Evolutionary conservation across 2,329 filamentous ascomycete genomes (phyloP).

Genomic region (Coniochaeta sp.): DNA sequence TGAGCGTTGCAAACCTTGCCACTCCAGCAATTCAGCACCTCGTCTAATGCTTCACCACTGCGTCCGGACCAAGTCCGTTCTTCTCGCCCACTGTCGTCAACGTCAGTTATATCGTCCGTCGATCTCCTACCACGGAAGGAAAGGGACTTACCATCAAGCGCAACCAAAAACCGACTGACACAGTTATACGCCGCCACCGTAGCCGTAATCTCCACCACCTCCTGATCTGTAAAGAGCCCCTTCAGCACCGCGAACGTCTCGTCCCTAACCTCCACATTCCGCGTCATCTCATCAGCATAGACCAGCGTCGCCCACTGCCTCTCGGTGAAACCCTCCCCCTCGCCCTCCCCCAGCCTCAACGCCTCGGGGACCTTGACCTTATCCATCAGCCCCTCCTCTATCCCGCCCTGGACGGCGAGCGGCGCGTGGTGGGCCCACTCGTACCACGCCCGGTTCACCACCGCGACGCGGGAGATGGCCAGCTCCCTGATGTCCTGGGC

Average conservation of each 20-base stretch:
- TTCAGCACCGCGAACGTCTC: constrained; percentile 58
- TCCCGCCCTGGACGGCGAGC: constrained; percentile 50
- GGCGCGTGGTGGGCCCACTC: constrained; percentile 79
- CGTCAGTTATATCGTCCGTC: too few species aligned
- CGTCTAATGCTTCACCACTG: constrained; percentile 22
- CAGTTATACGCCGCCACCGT: constrained; percentile 79
- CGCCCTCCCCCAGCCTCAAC: constrained; percentile 18
- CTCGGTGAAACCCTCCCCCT: constrained; percentile 36
- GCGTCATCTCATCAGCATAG: constrained; percentile 81
- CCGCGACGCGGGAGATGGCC: constrained; percentile 73
- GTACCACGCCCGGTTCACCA: constrained; percentile 75
- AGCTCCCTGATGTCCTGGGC: constrained; percentile 60
- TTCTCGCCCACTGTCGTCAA: constrained; percentile 46
- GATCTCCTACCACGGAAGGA: too few species aligned
- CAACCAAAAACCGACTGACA: constrained; percentile 76
- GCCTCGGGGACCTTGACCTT: constrained; percentile 27
- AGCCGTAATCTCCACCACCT: constrained; percentile 74
- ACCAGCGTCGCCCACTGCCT: constrained; percentile 61
- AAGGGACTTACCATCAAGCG: constrained; percentile 58
- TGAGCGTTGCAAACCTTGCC: neutral
- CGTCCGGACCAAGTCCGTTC: constrained; percentile 43
- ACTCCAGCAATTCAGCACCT: neutral
- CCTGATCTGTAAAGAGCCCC: constrained; percentile 55
- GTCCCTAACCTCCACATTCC: constrained; percentile 61
- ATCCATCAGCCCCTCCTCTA: constrained; percentile 42